Conservation (phyloP, 108 stramenopile species). For the Nannochloropsis salina region DNA sequence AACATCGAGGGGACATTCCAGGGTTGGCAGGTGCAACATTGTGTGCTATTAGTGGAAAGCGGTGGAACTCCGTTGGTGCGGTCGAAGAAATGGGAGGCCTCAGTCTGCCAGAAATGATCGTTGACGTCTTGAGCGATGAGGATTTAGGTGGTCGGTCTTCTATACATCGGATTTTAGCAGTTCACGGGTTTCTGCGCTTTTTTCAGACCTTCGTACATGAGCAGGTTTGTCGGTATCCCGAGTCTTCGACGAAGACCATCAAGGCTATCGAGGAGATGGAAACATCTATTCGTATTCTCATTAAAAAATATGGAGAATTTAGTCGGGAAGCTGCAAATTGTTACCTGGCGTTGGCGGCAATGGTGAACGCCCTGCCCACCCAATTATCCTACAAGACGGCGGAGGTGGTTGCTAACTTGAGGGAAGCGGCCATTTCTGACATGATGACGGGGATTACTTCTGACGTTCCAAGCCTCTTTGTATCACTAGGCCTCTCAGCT, state of each 20-base stretch:
- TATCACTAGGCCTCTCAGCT: not conserved
- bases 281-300: not conserved
- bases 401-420: not conserved
- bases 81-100: not conserved
- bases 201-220: not conserved
- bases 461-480: not conserved
- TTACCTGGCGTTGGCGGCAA: not conserved
- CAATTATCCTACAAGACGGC: not conserved
- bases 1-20: not conserved
- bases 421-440: not conserved
- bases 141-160: not conserved
- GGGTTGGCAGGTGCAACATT: not conserved
- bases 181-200: conserved; percentile 2
- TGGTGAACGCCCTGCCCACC: conserved; percentile 4
- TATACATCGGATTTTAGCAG: not conserved
- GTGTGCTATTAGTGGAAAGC: not conserved
- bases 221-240: not conserved
- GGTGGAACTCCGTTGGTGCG: not conserved
- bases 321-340: not conserved
- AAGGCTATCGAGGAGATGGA: conserved; percentile 3
- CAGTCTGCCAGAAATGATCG: not conserved
- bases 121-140: not conserved
- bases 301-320: not conserved
- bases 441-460: not conserved
- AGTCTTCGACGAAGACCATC: not conserved